Conservation (phyloP, 306 rosid species). For the Betula pendula region DNA sequence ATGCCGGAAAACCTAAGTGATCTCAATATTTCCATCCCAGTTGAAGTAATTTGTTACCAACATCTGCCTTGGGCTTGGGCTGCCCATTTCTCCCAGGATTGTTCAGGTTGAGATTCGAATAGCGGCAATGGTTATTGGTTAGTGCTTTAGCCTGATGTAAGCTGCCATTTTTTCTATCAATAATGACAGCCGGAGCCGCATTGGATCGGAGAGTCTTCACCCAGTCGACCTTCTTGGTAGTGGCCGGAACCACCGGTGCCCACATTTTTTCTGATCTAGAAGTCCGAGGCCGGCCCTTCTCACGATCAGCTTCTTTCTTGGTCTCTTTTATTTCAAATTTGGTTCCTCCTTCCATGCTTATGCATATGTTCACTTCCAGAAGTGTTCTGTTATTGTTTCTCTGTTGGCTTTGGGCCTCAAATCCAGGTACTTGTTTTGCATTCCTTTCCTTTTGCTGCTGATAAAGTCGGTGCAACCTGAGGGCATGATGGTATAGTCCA, state of each 20-base stretch:
- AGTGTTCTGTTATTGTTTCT: slow-evolving; percentile 19
- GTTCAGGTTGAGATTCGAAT: neutral
- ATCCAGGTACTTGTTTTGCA: slow-evolving; percentile 2
- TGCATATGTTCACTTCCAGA: slow-evolving; percentile 61
- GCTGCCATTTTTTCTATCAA: slow-evolving; percentile 17
- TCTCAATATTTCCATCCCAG: too few relatives aligned
- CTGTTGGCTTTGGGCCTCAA: neutral
- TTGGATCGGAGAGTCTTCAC: slow-evolving; percentile 43
- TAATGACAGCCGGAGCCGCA: slow-evolving; percentile 30
- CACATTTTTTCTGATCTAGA: slow-evolving; percentile 21
- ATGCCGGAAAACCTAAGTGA: too few relatives aligned
- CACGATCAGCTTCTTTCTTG: slow-evolving; percentile 30
- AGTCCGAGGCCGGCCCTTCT: slow-evolving; percentile 26
- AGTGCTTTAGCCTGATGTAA: slow-evolving; percentile 13
- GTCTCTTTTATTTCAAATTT: slow-evolving; percentile 59
- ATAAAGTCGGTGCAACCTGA: slow-evolving; percentile 54
- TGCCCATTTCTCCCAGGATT: neutral
- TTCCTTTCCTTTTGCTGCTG: slow-evolving; percentile 46
- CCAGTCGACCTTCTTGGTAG: slow-evolving; percentile 60
- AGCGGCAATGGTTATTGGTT: neutral
- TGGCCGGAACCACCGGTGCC: neutral
- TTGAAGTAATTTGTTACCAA: too few relatives aligned
- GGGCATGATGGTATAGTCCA: slow-evolving; percentile 58
- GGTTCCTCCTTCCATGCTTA: slow-evolving; percentile 60
- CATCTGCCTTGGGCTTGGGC: too few relatives aligned